phyloP scores from a whole-genome alignment of 208 protist species.

The Leishmania lainsoni region DNA sequence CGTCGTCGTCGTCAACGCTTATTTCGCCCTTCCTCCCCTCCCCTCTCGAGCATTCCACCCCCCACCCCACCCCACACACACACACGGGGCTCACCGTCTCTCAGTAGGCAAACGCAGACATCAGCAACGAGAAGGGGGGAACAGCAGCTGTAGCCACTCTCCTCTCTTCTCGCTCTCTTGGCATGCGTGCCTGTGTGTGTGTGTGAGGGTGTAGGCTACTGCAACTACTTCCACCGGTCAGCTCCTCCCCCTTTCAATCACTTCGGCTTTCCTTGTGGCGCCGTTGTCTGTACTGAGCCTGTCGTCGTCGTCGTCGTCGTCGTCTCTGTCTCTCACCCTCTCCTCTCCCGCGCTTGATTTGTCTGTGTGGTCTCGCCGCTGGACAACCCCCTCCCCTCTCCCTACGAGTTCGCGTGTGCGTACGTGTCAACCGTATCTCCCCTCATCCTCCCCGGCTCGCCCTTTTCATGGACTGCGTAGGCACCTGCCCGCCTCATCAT shows the following conservation, averaged over 20 bases:
- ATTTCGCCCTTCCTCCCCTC: background rate
- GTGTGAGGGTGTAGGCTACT: background rate
- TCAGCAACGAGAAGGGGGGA: background rate
- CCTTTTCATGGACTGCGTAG: conserved; percentile 17
- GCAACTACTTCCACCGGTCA: background rate
- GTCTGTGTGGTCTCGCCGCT: background rate
- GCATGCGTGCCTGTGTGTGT: background rate
- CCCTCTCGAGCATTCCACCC: background rate
- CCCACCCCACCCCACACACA: background rate
- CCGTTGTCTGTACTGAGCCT: no score
- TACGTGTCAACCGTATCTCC: background rate
- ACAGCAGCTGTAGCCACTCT: conserved; percentile 2
- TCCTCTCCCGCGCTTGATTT: background rate
- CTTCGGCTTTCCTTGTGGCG: no score
- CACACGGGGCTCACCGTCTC: conserved; percentile 2
- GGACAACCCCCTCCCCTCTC: no score
- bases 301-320: no score
- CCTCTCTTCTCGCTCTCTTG: background rate
- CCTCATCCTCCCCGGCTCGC: background rate
- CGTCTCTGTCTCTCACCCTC: background rate
- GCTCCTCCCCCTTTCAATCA: no score
- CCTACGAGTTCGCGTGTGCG: background rate
- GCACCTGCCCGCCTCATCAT: conserved; percentile 1
- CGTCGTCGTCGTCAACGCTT: background rate
- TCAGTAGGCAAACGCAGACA: background rate